These are phyloP conservation scores for Botrytis hyacinthi DNA, from an alignment of 2,329 filamentous ascomycete species.

Conservation along the genomic window DNA sequence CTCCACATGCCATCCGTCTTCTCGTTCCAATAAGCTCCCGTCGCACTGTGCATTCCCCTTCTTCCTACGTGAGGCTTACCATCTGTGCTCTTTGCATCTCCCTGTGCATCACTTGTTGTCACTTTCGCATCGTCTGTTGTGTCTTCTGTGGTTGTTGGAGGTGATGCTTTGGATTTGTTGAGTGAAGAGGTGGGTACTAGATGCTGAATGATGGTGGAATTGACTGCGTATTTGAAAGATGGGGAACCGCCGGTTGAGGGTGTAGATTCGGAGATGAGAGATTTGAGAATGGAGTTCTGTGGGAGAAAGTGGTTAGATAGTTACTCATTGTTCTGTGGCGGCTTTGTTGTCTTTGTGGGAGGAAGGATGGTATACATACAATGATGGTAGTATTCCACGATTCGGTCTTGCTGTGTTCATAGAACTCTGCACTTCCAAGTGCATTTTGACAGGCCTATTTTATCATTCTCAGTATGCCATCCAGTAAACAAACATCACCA, in stretches of 20 bases:
- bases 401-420: slow-evolving; percentile 82
- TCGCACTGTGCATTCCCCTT: slow-evolving; percentile 85
- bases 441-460: slow-evolving; percentile 76
- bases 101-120: slow-evolving; percentile 51
- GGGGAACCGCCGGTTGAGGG: slow-evolving; percentile 55
- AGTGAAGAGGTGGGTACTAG: slow-evolving; percentile 65
- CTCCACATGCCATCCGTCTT: slow-evolving; percentile 89
- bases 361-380: slow-evolving; percentile 53
- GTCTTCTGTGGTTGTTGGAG: slow-evolving; percentile 40
- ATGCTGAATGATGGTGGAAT: slow-evolving; percentile 98
- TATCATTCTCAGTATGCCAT: slow-evolving; percentile 5
- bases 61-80: slow-evolving; percentile 74
- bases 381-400: slow-evolving; percentile 93
- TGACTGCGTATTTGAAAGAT: slow-evolving; percentile 89
- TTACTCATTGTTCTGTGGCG: slow-evolving; percentile 15
- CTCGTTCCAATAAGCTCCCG: slow-evolving; percentile 86
- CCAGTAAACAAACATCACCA: background rate
- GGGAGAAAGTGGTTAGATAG: background rate
- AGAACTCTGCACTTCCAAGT: slow-evolving; percentile 71
- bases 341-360: background rate
- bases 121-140: slow-evolving; percentile 47
- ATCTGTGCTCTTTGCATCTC: slow-evolving; percentile 52
- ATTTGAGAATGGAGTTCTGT: slow-evolving; percentile 73
- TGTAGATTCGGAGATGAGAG: slow-evolving; percentile 72
- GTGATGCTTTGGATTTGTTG: slow-evolving; percentile 52